Conservation (phyloP, 2,329 filamentous ascomycete species). For the Aspergillus proliferans region DNA sequence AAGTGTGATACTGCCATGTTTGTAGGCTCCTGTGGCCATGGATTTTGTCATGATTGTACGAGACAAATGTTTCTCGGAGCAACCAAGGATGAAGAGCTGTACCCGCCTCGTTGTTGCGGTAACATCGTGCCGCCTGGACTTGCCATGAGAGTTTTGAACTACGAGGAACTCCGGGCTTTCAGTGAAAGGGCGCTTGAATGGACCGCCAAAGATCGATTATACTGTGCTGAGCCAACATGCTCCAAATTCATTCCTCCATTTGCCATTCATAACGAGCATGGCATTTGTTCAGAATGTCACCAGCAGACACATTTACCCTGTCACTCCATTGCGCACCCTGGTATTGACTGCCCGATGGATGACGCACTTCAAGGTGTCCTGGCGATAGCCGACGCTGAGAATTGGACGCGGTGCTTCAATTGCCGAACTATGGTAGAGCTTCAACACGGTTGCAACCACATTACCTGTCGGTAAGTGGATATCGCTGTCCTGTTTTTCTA, state of each 20-base stretch:
- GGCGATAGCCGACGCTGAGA: slow-evolving; percentile 2
- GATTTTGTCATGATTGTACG: slow-evolving; percentile 4
- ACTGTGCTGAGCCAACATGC: slow-evolving; percentile 14
- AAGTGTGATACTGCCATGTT: background rate
- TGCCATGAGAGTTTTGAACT: slow-evolving; percentile 3
- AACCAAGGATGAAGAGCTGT: slow-evolving; percentile 12
- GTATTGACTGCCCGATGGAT: slow-evolving; percentile 12
- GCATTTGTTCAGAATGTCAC: slow-evolving; percentile 9
- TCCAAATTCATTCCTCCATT: slow-evolving; percentile 14
- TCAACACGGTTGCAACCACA: slow-evolving; percentile 11
- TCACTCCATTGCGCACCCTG: slow-evolving; percentile 10
- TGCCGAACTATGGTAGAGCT: slow-evolving; percentile 13
- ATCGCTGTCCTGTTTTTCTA: background rate
- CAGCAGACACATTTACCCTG: slow-evolving; percentile 12
- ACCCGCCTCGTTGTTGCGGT: slow-evolving; percentile 14
- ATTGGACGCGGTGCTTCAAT: slow-evolving; percentile 10
- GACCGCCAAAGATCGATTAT: slow-evolving; percentile 8
- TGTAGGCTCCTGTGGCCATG: slow-evolving; percentile 1
- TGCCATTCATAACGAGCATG: slow-evolving; percentile 5
- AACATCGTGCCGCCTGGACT: slow-evolving; percentile 3
- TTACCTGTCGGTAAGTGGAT: slow-evolving; percentile 10
- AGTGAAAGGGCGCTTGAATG: slow-evolving; percentile 10
- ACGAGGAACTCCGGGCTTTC: slow-evolving; percentile 9
- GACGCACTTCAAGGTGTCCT: slow-evolving; percentile 5
- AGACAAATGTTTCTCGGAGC: slow-evolving; percentile 9